phyloP scores from a whole-genome alignment of 192 early-diverging fungal species.

The Backusella macrospora region DNA sequence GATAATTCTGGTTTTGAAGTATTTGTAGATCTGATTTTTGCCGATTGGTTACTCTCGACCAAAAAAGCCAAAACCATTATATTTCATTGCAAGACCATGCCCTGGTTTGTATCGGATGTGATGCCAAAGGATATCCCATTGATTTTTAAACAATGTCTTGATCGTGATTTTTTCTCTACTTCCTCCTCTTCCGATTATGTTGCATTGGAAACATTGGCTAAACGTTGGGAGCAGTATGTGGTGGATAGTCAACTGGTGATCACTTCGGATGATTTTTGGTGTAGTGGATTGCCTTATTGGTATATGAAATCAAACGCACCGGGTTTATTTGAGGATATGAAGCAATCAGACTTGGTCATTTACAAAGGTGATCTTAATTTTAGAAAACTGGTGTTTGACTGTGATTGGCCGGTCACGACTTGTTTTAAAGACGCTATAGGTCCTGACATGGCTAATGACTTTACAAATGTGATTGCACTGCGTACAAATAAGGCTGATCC shows the following conservation, averaged over 20 bases:
- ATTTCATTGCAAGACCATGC: constrained; percentile 87
- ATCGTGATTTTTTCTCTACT: constrained; percentile 45
- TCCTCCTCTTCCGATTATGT: too few relatives aligned
- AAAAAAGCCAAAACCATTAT: constrained; percentile 65
- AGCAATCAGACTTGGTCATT: constrained; percentile 66
- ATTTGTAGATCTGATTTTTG: constrained; percentile 86
- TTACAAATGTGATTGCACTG: constrained; percentile 70
- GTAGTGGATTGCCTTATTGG: constrained; percentile 77
- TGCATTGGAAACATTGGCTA: constrained; percentile 53
- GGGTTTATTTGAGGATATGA: constrained; percentile 63
- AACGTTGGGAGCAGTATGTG: constrained; percentile 70
- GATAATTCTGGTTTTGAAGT: constrained; percentile 96
- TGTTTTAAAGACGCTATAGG: constrained; percentile 84
- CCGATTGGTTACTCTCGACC: constrained; percentile 76
- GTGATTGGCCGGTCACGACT: constrained; percentile 80
- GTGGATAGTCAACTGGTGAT: constrained; percentile 65
- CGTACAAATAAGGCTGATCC: constrained; percentile 89
- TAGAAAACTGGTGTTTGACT: constrained; percentile 85
- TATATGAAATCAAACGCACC: constrained; percentile 70
- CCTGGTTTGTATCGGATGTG: constrained; percentile 97
- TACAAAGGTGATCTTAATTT: constrained; percentile 98
- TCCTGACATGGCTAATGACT: constrained; percentile 53
- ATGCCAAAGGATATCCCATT: constrained; percentile 79
- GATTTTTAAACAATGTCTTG: constrained; percentile 49
- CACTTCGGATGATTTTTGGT: constrained; percentile 84